Evolutionary conservation across 2,329 filamentous ascomycete species (phyloP), one percentile per base, ranked within the genome.

Genomic region (Diaporthe sp.): DNA sequence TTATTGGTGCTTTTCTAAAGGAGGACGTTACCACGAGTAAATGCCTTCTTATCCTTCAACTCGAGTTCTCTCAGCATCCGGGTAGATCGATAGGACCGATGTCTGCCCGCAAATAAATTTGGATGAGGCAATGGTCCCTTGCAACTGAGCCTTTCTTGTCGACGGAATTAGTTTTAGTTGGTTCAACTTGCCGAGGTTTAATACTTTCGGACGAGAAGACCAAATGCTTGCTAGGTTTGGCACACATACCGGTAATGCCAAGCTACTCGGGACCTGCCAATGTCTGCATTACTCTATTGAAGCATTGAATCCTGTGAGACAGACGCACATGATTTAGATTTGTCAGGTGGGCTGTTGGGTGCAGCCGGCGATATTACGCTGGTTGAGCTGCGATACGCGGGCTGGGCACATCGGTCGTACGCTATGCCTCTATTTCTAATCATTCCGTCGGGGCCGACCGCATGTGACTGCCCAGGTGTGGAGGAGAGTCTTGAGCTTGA

Each of bases 261-360:
- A 35, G 45, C 22, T 35, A n/a, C 4, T 33, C 35, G 28, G 4
- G 13, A 35, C 60, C 40, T 4, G 10, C n/a, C 38, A 9, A 13
- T 52, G 33, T 19, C 42, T 10, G 42, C 9, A 66, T 4, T n/a
- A 28, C 25, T 66, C 10, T 22, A 50, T 45, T 9, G 6, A 17
- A 19, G 15, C 38, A 42, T 35, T 61, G 3, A 61, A 9, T 33
- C 7, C 19, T 47, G 61, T n/a, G 58, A 42, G 38, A 15, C 12
- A 30, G 28, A 25, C 15, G 9, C 19, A 12, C 40, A 35, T 28
- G 35, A 33, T 12, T 35, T 67, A 45, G 47, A 67, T 67, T 67
- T 67, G 61, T 67, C 61, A 67, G 30, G 8, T 67, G 42, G 30
- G 30, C 61, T 67, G 61, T 67, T 67, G 45, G 42, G 5, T 52